Percentiles rank a stretch among this genome's conserved stretches.
phyloP scores from a whole-genome alignment of 257 asterid species.

The Marsdenia floribunda region DNA sequence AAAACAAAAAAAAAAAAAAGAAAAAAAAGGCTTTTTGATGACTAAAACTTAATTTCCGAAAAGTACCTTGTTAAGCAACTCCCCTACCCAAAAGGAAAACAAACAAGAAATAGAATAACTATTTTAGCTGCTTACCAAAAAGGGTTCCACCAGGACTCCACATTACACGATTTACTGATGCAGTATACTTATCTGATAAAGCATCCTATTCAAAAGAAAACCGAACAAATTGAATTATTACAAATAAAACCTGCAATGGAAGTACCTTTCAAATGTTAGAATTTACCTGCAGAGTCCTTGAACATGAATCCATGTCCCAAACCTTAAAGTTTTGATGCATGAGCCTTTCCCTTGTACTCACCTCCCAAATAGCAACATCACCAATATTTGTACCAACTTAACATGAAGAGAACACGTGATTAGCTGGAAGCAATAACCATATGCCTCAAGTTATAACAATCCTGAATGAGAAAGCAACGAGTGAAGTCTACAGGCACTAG shows the following conservation, averaged over 20 bases:
- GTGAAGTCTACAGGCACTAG: not conserved
- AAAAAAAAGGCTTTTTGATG: not conserved
- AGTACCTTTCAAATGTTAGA: not conserved
- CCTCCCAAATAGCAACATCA: slow-evolving; percentile 59
- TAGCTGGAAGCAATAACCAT: not conserved
- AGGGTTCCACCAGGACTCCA: slow-evolving; percentile 65
- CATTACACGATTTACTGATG: slow-evolving; percentile 56
- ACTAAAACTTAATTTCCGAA: not conserved
- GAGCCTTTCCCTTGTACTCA: slow-evolving; percentile 44
- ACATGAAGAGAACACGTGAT: slow-evolving; percentile 10
- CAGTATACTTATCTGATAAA: slow-evolving; percentile 48
- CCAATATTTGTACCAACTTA: slow-evolving; percentile 67
- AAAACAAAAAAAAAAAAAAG: too few species aligned
- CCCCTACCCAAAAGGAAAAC: not conserved
- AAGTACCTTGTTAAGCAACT: not conserved
- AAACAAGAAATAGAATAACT: not conserved
- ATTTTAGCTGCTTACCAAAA: slow-evolving; percentile 34
- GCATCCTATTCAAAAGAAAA: slow-evolving; percentile 39
- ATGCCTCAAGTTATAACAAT: not conserved
- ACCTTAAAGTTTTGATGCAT: slow-evolving; percentile 40
- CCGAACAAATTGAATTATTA: slow-evolving; percentile 8
- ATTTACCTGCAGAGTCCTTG: slow-evolving; percentile 54
- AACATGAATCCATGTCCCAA: slow-evolving; percentile 52
- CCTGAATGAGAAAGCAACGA: not conserved
- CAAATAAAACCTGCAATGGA: slow-evolving; percentile 6